phyloP scores from a whole-genome alignment of 306 rosid species.

The Cucumis melo region DNA sequence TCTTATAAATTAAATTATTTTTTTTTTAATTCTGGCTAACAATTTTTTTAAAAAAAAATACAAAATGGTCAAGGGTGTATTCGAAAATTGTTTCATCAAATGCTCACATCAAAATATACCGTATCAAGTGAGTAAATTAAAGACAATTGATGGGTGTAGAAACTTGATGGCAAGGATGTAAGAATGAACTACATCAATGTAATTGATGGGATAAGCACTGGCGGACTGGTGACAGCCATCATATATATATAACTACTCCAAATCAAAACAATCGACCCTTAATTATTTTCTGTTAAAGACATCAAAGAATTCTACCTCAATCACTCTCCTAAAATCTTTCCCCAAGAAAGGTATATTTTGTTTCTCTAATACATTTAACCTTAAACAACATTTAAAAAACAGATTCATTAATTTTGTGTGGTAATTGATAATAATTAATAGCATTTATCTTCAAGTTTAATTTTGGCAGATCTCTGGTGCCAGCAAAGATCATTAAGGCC shows the following conservation, averaged over 20 bases:
- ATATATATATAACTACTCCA: conserved; percentile 48
- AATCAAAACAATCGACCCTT: conserved; percentile 48
- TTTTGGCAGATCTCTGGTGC: not conserved
- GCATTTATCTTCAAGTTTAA: not conserved
- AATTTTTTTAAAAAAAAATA: too few species aligned
- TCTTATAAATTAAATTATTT: too few species aligned
- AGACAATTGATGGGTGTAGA: conserved; percentile 19
- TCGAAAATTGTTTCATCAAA: too few species aligned
- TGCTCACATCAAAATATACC: not conserved
- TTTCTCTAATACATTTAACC: too few species aligned
- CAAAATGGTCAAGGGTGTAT: too few species aligned
- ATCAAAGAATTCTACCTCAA: conserved; percentile 44
- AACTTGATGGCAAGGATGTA: conserved; percentile 44
- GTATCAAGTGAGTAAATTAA: not conserved
- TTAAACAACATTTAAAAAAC: not conserved
- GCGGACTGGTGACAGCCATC: conserved; percentile 53
- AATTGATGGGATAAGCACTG: conserved; percentile 57
- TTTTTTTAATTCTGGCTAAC: too few species aligned
- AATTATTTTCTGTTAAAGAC: conserved; percentile 43
- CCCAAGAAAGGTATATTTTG: conserved; percentile 17
- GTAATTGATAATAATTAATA: too few species aligned
- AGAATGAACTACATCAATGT: conserved; percentile 58
- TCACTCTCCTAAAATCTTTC: conserved; percentile 44
- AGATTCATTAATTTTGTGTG: too few species aligned
- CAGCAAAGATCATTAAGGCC: conserved; percentile 12